phyloP scores from a whole-genome alignment of 768 basidiomycete genomes.

The Piloderma croceum region DNA sequence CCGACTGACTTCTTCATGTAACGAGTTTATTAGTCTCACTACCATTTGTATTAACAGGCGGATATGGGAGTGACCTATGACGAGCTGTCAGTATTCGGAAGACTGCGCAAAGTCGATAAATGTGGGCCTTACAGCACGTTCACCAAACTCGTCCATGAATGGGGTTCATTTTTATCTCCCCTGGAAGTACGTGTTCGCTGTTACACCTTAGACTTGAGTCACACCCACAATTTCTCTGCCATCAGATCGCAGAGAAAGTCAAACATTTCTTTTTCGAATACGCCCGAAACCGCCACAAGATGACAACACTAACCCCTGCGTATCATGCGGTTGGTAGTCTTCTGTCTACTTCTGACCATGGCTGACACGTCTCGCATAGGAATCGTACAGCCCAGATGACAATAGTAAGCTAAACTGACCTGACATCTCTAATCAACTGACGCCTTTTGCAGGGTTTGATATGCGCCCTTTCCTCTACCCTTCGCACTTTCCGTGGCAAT shows the following conservation, averaged over 20 bases:
- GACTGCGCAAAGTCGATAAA: constrained; percentile 93
- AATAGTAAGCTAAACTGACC: constrained; percentile 57
- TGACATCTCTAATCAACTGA: constrained; percentile 1
- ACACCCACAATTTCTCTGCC: constrained; percentile 1
- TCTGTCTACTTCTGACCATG: constrained; percentile 4
- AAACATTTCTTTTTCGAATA: constrained; percentile 97
- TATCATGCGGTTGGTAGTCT: constrained; percentile 77
- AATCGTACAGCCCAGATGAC: constrained; percentile 94
- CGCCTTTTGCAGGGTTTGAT: constrained; percentile 67
- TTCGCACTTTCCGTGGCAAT: constrained; percentile 93
- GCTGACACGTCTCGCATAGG: constrained; percentile 38
- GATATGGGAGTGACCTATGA: constrained; percentile 99
- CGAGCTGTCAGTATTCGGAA: constrained; percentile 88
- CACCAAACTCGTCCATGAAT: constrained; percentile 90
- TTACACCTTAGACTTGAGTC: not conserved
- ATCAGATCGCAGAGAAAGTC: constrained; percentile 92
- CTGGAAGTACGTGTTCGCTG: constrained; percentile 47
- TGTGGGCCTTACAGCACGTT: constrained; percentile 98
- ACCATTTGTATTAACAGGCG: constrained; percentile 48
- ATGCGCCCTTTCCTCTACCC: constrained; percentile 95
- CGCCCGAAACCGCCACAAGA: constrained; percentile 96
- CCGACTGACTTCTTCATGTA: not conserved
- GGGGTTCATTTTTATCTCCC: constrained; percentile 84
- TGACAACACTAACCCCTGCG: constrained; percentile 91
- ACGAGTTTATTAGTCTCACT: constrained; percentile 5